phyloP scores from a whole-genome alignment of 805 yeast species.

The Zygosaccharomyces pseudorouxii region DNA sequence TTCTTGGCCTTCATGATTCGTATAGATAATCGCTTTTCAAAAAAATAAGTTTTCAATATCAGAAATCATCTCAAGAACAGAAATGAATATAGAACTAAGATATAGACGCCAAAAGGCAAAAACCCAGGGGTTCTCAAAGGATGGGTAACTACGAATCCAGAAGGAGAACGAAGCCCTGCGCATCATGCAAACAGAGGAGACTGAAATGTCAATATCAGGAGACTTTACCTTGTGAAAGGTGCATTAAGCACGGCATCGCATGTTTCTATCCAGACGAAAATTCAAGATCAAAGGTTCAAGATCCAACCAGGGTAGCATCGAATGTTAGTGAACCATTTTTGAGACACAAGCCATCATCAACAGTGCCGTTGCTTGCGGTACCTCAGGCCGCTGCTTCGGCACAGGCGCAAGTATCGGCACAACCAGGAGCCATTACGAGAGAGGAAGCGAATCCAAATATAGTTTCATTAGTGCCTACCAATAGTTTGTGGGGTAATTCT shows the following conservation, averaged over 20 bases:
- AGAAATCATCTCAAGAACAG: not conserved
- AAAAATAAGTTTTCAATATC: not conserved
- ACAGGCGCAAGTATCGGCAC: not conserved
- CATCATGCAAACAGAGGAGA: slow-evolving; percentile 56
- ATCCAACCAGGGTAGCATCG: not conserved
- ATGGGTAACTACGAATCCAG: slow-evolving; percentile 20
- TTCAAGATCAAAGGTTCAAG: not conserved
- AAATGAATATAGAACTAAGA: not conserved
- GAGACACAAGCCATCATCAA: not conserved
- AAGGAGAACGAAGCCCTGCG: slow-evolving; percentile 51
- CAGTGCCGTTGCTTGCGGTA: not conserved
- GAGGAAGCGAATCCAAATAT: not conserved
- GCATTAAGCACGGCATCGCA: slow-evolving; percentile 46
- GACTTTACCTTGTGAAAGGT: slow-evolving; percentile 53
- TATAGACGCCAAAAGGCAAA: not conserved
- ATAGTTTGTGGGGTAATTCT: slow-evolving; percentile 8
- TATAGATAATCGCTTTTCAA: not conserved
- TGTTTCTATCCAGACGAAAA: slow-evolving; percentile 47
- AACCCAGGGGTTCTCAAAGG: not conserved
- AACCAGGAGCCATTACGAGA: not conserved
- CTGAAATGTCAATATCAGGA: slow-evolving; percentile 53
- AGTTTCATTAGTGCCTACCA: not conserved
- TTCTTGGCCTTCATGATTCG: not conserved
- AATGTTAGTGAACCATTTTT: not conserved
- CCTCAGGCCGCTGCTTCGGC: not conserved